phyloP scores from a whole-genome alignment of 1,139 yeast genomes.

The Meyerozyma athensensis region DNA sequence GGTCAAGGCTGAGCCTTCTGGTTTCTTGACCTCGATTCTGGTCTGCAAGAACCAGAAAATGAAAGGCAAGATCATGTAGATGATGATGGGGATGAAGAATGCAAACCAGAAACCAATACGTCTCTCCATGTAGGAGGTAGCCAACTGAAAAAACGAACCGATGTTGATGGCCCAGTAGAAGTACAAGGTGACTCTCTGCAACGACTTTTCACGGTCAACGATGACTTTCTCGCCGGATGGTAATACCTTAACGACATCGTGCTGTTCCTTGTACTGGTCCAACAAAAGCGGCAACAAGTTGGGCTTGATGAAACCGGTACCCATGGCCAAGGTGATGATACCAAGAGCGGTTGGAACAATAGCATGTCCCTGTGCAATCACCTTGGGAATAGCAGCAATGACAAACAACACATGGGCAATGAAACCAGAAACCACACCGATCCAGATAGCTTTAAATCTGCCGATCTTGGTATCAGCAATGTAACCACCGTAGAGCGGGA shows the following conservation, averaged over 20 bases:
- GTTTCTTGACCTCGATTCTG: constrained; percentile 32
- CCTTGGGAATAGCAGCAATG: constrained; percentile 18
- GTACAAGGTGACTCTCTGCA: constrained; percentile 69
- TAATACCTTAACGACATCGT: constrained; percentile 54
- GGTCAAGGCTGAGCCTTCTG: constrained; percentile 46
- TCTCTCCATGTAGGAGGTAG: constrained; percentile 70
- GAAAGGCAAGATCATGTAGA: constrained; percentile 46
- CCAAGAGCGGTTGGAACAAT: constrained; percentile 17
- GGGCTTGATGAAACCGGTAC: constrained; percentile 39
- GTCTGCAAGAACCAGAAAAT: constrained; percentile 37
- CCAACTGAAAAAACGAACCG: constrained; percentile 75
- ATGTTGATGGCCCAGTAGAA: constrained; percentile 79
- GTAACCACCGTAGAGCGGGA: constrained; percentile 21
- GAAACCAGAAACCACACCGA: constrained; percentile 21
- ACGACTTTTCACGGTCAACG: constrained; percentile 64
- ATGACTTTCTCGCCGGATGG: constrained; percentile 65
- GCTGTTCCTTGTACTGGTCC: constrained; percentile 50
- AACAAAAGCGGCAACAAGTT: constrained; percentile 47
- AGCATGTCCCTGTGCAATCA: constrained; percentile 15
- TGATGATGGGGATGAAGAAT: constrained; percentile 51
- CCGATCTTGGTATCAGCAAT: constrained; percentile 20
- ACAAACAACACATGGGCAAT: constrained; percentile 21
- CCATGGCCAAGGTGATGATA: constrained; percentile 16
- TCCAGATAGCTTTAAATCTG: constrained; percentile 19
- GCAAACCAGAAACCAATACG: constrained; percentile 77